Evolutionary conservation across 1,284 basidiomycete genomes (phyloP), one percentile per base, ranked within the genome.

Genomic region (Ustilago sp.): DNA sequence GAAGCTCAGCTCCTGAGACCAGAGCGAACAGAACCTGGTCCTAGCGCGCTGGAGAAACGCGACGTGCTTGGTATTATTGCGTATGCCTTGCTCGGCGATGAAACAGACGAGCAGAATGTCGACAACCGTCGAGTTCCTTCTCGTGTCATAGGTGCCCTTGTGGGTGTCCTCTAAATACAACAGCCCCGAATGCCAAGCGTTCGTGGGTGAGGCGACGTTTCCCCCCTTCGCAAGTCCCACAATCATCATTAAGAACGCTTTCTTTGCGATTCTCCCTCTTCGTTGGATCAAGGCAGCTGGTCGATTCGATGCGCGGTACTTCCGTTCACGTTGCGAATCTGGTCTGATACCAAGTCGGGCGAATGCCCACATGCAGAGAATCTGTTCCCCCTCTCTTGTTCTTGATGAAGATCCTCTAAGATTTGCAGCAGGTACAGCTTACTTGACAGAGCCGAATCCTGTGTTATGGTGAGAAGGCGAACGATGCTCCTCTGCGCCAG

Each of bases 361-460:
- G 67, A 66, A 74, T 74, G 72, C 72, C 38, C 64, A 54, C 53
- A 53, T 63, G 45, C 57, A 60, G 63, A 56, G 45, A 58, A 45
- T 31, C n/a, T 41, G 43, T 13, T 5, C 31, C 48, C 8, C 19
- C 8, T 19, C 36, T 47, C 34, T 23, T 28, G 23, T 51, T 51
- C 53, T 66, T 28, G 63, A 52, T 72, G 61, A 53, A 67, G 43
- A 32, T 67, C 45, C 34, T 50, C 43, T 19, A 62, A 61, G 58
- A 51, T 38, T 64, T 57, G 70, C 65, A 62, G 68, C 74, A 68
- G 68, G 65, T 68, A 76, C 65, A 38, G 64, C 65, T 59, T 56
- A 63, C 74, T 60, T 76, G 74, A 50, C 59, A 76, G 61, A 59
- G 68, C 68, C 62, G 68, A 71, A 72, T 76, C 65, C 65, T 72